These are phyloP conservation scores for Magnaporthales sp. DNA, from an alignment of 2,329 filamentous ascomycete genomes.

Conservation along the genomic window DNA sequence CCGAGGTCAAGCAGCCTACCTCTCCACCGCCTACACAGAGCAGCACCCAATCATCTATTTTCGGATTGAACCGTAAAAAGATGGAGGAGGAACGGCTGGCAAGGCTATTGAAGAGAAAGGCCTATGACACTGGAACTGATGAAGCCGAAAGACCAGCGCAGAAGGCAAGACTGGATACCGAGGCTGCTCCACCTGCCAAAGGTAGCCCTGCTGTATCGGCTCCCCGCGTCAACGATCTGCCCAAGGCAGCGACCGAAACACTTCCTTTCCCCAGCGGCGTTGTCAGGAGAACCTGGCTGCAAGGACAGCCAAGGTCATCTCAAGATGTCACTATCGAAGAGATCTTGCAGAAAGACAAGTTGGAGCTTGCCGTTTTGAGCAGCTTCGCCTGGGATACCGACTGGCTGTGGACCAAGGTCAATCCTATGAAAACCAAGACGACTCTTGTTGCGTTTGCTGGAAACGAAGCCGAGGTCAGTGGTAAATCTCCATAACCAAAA, in stretches of 20 bases:
- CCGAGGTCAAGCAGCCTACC: background rate
- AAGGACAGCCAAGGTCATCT: constrained; percentile 47
- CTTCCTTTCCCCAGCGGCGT: constrained; percentile 47
- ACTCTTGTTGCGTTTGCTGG: constrained; percentile 49
- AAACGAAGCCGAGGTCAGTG: constrained; percentile 40
- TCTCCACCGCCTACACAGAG: background rate
- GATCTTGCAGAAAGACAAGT: constrained; percentile 62
- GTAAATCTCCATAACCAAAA: background rate
- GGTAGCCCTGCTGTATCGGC: background rate
- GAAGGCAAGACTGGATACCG: background rate
- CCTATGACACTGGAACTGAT: background rate
- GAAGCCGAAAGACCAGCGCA: constrained; percentile 7
- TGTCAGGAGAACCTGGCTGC: constrained; percentile 76
- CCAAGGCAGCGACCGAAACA: background rate
- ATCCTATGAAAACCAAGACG: constrained; percentile 51
- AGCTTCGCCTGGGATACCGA: constrained; percentile 80
- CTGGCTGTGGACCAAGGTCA: constrained; percentile 68
- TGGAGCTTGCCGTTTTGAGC: constrained; percentile 74
- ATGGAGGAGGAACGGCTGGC: constrained; percentile 82
- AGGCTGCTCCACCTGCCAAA: background rate
- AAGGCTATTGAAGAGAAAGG: constrained; percentile 50
- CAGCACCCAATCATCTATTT: constrained; percentile 24
- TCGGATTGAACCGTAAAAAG: constrained; percentile 62
- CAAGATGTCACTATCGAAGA: constrained; percentile 86
- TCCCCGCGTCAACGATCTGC: background rate